Percentiles rank a stretch among this genome's conserved stretches.
phyloP scores from a whole-genome alignment of 1,284 basidiomycete species.

The Cryptococcus sp. region DNA sequence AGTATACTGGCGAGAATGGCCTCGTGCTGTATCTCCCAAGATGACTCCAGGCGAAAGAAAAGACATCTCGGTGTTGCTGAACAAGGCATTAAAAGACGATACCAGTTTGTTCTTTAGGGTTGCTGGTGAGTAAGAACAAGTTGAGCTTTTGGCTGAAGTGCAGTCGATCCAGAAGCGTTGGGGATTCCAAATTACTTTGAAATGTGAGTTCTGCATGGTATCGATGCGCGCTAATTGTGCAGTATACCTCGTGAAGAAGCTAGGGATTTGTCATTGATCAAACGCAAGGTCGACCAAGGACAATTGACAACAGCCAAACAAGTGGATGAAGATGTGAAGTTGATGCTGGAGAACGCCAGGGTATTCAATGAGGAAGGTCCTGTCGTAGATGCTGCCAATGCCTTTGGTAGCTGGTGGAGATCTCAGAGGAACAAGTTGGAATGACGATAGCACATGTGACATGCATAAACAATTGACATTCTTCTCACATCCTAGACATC shows the following conservation, averaged over 20 bases:
- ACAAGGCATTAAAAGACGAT: slow-evolving; percentile 64
- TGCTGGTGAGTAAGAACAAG: slow-evolving; percentile 51
- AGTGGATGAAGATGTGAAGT: slow-evolving; percentile 41
- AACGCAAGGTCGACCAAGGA: slow-evolving; percentile 64
- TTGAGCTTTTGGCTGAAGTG: neutral
- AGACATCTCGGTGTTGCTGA: slow-evolving; percentile 67
- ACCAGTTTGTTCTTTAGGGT: slow-evolving; percentile 75
- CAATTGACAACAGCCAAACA: slow-evolving; percentile 26
- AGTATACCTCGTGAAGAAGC: slow-evolving; percentile 59
- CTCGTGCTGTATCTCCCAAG: slow-evolving; percentile 67
- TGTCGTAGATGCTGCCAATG: slow-evolving; percentile 31
- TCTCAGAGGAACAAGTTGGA: slow-evolving; percentile 36
- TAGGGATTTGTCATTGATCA: slow-evolving; percentile 79
- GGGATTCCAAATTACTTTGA: slow-evolving; percentile 43
- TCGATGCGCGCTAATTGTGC: slow-evolving; percentile 3
- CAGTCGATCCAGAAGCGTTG: slow-evolving; percentile 40
- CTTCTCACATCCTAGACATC: neutral
- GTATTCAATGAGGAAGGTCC: slow-evolving; percentile 41
- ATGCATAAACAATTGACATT: neutral
- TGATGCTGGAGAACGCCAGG: slow-evolving; percentile 44
- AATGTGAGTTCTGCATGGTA: slow-evolving; percentile 22
- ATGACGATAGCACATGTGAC: neutral
- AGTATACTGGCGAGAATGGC: slow-evolving; percentile 81
- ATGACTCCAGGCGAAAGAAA: slow-evolving; percentile 77
- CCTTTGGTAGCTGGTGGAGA: slow-evolving; percentile 37